A percentile compares a stretch with the other conserved stretches of the same genome.
Evolutionary conservation across 2,329 filamentous ascomycete genomes (phyloP).

Genomic region (Tolypocladium guangdongense): DNA sequence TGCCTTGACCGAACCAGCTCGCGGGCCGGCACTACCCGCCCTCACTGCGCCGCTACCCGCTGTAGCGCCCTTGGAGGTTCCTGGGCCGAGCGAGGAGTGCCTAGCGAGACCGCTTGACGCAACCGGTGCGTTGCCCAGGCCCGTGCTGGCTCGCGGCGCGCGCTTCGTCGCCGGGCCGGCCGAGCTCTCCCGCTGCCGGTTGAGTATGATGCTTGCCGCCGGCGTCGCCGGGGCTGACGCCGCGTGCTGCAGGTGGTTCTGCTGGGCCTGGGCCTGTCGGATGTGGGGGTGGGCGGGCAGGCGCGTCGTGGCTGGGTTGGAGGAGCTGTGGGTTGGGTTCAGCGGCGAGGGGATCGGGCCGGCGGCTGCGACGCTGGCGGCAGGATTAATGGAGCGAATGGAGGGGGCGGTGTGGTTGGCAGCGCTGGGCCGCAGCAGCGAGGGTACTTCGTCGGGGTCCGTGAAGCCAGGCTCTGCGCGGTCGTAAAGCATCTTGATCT

Average conservation of each 20-base stretch:
- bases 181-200: conserved; percentile 47
- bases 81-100: conserved; percentile 52
- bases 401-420: conserved; percentile 36
- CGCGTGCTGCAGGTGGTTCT: conserved; percentile 24
- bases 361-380: conserved; percentile 20
- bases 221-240: conserved; percentile 50
- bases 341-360: conserved; percentile 15
- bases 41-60: conserved; percentile 23
- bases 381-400: conserved; percentile 30
- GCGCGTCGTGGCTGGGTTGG: conserved; percentile 31
- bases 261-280: conserved; percentile 38
- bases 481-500: conserved; percentile 52
- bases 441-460: conserved; percentile 53
- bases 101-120: conserved; percentile 49
- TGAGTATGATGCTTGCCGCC: conserved; percentile 48
- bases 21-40: conserved; percentile 51
- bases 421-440: conserved; percentile 46
- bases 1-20: conserved; percentile 36
- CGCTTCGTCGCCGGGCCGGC: conserved; percentile 48
- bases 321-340: conserved; percentile 17
- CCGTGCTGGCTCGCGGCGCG: conserved; percentile 35
- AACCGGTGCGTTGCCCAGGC: conserved; percentile 34
- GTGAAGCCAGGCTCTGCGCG: conserved; percentile 50
- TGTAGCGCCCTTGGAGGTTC: conserved; percentile 41
- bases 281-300: conserved; percentile 32